Base-by-base conservation (phyloP, 2,329 filamentous ascomycete genomes). In the Xylaria sp. region DNA sequence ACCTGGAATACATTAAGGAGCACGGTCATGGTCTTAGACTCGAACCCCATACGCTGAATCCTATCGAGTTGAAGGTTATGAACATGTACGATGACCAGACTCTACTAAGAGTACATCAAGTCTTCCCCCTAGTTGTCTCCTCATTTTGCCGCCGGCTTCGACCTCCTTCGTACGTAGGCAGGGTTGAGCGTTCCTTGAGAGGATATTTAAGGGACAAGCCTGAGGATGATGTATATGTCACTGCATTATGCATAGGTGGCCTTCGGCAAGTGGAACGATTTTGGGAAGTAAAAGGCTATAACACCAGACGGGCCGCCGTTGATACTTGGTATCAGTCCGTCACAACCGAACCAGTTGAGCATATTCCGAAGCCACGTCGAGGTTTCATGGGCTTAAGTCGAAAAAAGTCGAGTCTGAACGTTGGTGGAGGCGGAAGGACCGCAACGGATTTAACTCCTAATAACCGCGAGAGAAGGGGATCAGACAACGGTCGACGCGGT, bases 201-300 rank as follows among this genome's bases (percentile, higher is more conserved):
- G 89, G 89, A 73, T 91, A 91, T 72, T 78, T 90, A 4, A 85
- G 87, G 71, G 89, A 90, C 70, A 87, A 87, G 73, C 89, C 89
- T 0, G 78, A 88, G 1, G 89, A 91, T 66, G 88, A 91, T 54
- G 82, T 91, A 0, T 89, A 90, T 71, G 85, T 86, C 10, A 86
- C 89, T 2, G 86, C 90, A 13, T 75, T 91, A 10, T 87, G 85
- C 52, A 80, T 91, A 12, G 89, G 89, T 41, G 89, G 89, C 1
- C 79, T 91, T 65, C 84, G 89, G 9, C 87, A 91, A 74, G 88
- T 90, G 1, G 87, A 90, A 73, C 83, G 85, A 54, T 84, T 91
- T 44, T 91, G 89, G 89, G 88, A 90, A 75, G 88, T 89, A 48
- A 90, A 90, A 74, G 88, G 89, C 1, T 91, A 91, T 78, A 91